Evolutionary conservation across 1,284 basidiomycete species (phyloP).

Genomic region (Fomes fomentarius): DNA sequence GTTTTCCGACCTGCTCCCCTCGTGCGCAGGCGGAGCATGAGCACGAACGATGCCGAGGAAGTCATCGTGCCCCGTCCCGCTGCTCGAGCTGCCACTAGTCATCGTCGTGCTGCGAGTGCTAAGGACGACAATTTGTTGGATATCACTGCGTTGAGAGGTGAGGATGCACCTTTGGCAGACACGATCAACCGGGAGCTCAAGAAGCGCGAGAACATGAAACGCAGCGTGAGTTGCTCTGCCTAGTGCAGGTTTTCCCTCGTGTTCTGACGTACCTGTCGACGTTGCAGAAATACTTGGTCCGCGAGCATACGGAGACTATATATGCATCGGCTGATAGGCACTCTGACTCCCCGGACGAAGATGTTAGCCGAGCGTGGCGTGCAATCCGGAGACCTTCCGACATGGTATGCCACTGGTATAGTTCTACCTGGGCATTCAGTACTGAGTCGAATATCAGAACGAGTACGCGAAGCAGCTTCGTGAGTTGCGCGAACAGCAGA

Average conservation of each 20-base stretch:
- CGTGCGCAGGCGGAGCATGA: slow-evolving; percentile 68
- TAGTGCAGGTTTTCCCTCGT: no score
- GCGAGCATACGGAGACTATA: slow-evolving; percentile 75
- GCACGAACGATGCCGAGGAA: slow-evolving; percentile 67
- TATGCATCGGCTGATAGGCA: slow-evolving; percentile 75
- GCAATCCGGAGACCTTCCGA: slow-evolving; percentile 88
- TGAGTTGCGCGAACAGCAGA: slow-evolving; percentile 78
- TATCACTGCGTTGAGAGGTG: slow-evolving; percentile 39
- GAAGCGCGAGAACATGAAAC: slow-evolving; percentile 53
- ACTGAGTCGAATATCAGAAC: slow-evolving; percentile 55
- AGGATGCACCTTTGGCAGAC: slow-evolving; percentile 60
- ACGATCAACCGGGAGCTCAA: slow-evolving; percentile 72
- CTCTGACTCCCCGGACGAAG: slow-evolving; percentile 78
- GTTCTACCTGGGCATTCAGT: slow-evolving; percentile 1
- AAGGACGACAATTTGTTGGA: slow-evolving; percentile 42
- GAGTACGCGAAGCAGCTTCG: slow-evolving; percentile 90
- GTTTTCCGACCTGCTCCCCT: slow-evolving; percentile 38
- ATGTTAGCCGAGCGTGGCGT: slow-evolving; percentile 86
- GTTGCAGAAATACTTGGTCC: slow-evolving; percentile 58
- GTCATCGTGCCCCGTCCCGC: slow-evolving; percentile 33
- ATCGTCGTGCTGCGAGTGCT: slow-evolving; percentile 30
- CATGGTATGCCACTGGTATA: slow-evolving; percentile 62
- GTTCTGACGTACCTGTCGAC: neutral
- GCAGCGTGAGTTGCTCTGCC: slow-evolving; percentile 59
- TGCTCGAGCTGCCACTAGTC: slow-evolving; percentile 33